These are phyloP conservation scores for Tricholoma terreum DNA, from an alignment of 768 basidiomycete species.

Conservation along the genomic window DNA sequence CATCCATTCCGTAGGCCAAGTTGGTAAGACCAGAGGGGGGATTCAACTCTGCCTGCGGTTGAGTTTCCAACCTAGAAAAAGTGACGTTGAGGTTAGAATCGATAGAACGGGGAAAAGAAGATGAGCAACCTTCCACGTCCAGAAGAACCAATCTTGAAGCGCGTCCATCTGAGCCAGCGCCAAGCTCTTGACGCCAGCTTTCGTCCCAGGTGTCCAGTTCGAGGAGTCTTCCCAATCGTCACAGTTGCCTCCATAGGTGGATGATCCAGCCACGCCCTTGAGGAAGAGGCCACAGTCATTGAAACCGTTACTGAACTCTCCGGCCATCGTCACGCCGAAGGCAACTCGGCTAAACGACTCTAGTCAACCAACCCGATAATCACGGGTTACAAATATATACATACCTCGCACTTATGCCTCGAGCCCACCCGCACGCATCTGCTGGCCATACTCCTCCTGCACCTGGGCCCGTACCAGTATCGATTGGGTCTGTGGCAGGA, in stretches of 20 bases:
- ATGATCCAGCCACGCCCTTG: conserved; percentile 13
- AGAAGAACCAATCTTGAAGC: conserved; percentile 38
- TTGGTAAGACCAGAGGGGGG: conserved; percentile 53
- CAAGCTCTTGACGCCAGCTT: conserved; percentile 42
- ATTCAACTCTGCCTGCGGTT: conserved; percentile 33
- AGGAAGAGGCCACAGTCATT: conserved; percentile 50
- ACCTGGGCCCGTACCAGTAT: conserved; percentile 26
- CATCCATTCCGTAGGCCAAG: conserved; percentile 39
- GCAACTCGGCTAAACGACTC: conserved; percentile 14
- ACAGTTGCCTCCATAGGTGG: conserved; percentile 31
- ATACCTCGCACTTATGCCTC: conserved; percentile 22
- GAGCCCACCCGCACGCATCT: conserved; percentile 54
- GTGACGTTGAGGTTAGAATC: conserved; percentile 1
- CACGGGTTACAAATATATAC: background rate
- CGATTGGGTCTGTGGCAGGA: conserved; percentile 29
- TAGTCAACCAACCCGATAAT: conserved; percentile 6
- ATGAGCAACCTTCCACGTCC: conserved; percentile 48
- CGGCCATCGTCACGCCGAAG: conserved; percentile 69
- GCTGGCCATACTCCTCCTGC: conserved; percentile 41
- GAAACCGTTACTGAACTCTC: conserved; percentile 68
- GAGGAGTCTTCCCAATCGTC: conserved; percentile 45
- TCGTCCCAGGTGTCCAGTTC: conserved; percentile 41
- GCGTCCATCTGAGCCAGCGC: conserved; percentile 46
- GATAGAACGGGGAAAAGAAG: background rate
- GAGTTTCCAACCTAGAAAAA: conserved; percentile 33